Percentiles rank a stretch among this genome's conserved stretches.
Evolutionary conservation across 441 rosid genomes (phyloP).

Genomic region (Syzygium malaccense): DNA sequence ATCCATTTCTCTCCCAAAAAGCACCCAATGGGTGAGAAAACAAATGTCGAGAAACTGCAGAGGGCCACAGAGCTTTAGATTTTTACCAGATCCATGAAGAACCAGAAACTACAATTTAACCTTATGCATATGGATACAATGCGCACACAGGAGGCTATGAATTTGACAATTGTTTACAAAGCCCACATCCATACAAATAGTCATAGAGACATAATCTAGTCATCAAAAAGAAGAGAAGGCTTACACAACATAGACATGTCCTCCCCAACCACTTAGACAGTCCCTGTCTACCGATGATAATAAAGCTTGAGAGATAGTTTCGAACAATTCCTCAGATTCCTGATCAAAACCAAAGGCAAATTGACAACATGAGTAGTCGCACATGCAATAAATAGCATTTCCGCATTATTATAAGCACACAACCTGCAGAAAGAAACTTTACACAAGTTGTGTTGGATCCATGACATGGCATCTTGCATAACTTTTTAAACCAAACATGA

Average conservation of each 20-base stretch:
- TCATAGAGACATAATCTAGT: not conserved
- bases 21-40: not conserved
- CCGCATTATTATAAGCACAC: not conserved
- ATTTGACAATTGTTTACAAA: not conserved
- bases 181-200: not conserved
- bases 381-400: not conserved
- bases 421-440: not conserved
- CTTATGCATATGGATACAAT: not conserved
- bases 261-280: conserved; percentile 99
- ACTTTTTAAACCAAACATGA: not conserved
- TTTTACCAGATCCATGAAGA: not conserved
- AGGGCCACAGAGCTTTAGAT: not conserved
- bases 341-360: conserved; percentile 18
- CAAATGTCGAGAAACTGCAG: not conserved
- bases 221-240: conserved; percentile 6
- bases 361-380: not conserved
- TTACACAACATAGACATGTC: conserved; percentile 94
- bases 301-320: conserved; percentile 84
- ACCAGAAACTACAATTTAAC: not conserved
- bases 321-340: conserved; percentile 90
- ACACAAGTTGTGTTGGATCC: not conserved
- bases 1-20: not conserved
- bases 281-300: conserved; percentile 90
- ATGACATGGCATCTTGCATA: not conserved
- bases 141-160: not conserved